Evolutionary conservation across 257 asterid genomes (phyloP).

Genomic region (Asclepias syriaca): DNA sequence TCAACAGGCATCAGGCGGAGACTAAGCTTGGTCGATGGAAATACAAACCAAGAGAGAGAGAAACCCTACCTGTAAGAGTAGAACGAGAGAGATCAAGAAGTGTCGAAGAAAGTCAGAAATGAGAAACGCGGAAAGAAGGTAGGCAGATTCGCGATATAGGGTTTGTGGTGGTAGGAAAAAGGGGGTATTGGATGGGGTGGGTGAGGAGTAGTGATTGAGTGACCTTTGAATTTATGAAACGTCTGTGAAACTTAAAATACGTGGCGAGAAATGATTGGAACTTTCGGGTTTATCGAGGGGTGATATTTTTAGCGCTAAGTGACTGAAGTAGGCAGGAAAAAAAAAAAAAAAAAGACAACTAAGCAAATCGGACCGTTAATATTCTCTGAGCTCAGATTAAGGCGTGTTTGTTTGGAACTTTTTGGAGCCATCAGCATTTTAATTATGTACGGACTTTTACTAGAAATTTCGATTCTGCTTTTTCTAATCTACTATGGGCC

Average conservation of each 20-base stretch:
- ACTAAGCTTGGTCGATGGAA: not conserved
- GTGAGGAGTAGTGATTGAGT: not conserved
- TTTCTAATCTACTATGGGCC: too few species aligned
- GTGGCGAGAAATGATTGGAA: slow-evolving; percentile 25
- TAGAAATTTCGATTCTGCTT: too few species aligned
- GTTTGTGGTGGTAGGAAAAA: not conserved
- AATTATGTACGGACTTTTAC: not conserved
- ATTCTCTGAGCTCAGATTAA: slow-evolving; percentile 25
- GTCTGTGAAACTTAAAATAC: slow-evolving; percentile 11
- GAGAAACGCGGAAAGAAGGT: not conserved
- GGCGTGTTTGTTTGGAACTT: slow-evolving; percentile 31
- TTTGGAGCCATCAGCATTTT: slow-evolving; percentile 9
- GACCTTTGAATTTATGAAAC: slow-evolving; percentile 18
- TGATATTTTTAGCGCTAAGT: slow-evolving; percentile 16
- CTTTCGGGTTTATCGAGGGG: not conserved
- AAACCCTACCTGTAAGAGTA: slow-evolving; percentile 11
- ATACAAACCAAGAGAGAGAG: not conserved
- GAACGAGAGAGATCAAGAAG: slow-evolving; percentile 9
- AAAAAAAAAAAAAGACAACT: too few species aligned
- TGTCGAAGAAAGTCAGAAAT: slow-evolving; percentile 10
- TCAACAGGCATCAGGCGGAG: not conserved
- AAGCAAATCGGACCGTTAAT: slow-evolving; percentile 27
- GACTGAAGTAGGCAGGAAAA: slow-evolving; percentile 15
- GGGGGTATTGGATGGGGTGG: not conserved
- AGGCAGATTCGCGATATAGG: slow-evolving; percentile 6